phyloP scores from a whole-genome alignment of 352 stramenopile species.

The Globisporangium okanoganense region DNA sequence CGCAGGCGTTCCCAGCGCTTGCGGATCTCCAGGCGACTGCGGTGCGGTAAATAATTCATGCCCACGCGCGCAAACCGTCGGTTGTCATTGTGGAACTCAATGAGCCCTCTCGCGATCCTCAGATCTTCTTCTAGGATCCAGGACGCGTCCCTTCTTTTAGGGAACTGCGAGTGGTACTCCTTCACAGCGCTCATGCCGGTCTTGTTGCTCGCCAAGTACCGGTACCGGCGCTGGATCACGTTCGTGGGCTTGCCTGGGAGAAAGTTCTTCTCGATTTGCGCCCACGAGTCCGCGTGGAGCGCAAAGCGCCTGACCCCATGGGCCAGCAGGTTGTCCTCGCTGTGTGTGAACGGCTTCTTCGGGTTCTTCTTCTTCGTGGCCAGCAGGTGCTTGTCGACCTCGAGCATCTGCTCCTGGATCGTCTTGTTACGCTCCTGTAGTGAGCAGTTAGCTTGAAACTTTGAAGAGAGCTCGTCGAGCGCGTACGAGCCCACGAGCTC shows the following conservation, averaged over 20 bases:
- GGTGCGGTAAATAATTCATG: slow-evolving; percentile 62
- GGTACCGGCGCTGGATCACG: slow-evolving; percentile 59
- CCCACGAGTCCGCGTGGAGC: slow-evolving; percentile 43
- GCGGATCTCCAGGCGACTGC: slow-evolving; percentile 55
- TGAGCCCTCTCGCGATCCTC: slow-evolving; percentile 60
- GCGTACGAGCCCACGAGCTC: slow-evolving; percentile 70
- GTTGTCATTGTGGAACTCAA: slow-evolving; percentile 62
- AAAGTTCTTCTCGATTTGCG: slow-evolving; percentile 58
- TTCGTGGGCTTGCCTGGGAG: slow-evolving; percentile 50
- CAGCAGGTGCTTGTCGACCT: slow-evolving; percentile 73
- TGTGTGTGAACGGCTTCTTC: slow-evolving; percentile 47
- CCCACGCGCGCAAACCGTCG: slow-evolving; percentile 57
- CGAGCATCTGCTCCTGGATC: slow-evolving; percentile 58
- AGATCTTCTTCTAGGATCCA: slow-evolving; percentile 84
- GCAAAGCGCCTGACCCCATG: slow-evolving; percentile 69
- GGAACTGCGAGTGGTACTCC: slow-evolving; percentile 40
- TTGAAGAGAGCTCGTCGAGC: slow-evolving; percentile 44
- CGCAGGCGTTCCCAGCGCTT: slow-evolving; percentile 57
- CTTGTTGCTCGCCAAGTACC: slow-evolving; percentile 64
- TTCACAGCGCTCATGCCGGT: slow-evolving; percentile 59
- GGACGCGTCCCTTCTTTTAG: slow-evolving; percentile 28
- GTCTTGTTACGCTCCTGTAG: slow-evolving; percentile 45
- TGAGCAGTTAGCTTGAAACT: slow-evolving; percentile 39
- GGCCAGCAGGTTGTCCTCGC: slow-evolving; percentile 64
- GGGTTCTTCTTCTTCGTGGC: slow-evolving; percentile 35